These are phyloP conservation scores for Corchorus capsularis DNA, from an alignment of 345 rosid genomes.

Conservation along the genomic window DNA sequence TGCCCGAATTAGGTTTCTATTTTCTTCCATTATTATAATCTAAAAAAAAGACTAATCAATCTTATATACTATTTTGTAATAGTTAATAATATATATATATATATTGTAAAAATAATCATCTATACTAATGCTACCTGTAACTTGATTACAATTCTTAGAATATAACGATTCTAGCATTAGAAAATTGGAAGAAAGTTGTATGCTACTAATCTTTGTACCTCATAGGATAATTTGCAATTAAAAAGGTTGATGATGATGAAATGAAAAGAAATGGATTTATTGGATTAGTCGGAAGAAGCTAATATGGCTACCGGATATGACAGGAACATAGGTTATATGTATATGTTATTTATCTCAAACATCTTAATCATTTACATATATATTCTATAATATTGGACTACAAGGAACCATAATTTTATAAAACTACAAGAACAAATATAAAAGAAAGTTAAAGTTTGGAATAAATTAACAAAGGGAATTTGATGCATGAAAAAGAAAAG, in stretches of 20 bases:
- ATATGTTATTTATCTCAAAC: not conserved
- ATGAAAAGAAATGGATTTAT: no score
- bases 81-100: no score
- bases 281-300: no score
- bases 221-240: not conserved
- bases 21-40: not conserved
- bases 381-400: not conserved
- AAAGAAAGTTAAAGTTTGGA: not conserved
- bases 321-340: not conserved
- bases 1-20: no score
- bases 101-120: no score
- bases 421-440: not conserved
- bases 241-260: not conserved
- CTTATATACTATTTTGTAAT: no score
- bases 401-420: not conserved
- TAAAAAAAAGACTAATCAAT: no score
- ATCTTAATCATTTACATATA: not conserved
- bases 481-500: not conserved
- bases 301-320: no score
- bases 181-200: not conserved
- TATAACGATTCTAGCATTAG: not conserved
- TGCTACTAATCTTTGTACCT: not conserved
- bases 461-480: not conserved
- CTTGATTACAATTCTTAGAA: not conserved
- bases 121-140: no score